Evolutionary conservation across 1,284 basidiomycete genomes (phyloP).

Genomic region (Apiotrichum siamense): DNA sequence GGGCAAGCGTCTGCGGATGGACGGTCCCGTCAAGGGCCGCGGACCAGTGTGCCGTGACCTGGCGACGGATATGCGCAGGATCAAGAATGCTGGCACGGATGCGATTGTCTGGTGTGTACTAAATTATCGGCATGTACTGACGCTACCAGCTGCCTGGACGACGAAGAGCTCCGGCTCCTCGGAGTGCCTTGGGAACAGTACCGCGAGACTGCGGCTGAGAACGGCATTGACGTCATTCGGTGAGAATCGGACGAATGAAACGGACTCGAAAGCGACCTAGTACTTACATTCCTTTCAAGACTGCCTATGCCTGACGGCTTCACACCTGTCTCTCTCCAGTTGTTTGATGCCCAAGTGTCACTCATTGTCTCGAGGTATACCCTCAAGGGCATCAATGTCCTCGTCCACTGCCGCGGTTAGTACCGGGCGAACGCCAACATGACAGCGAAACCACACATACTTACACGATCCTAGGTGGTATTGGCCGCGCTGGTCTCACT

Average conservation of each 20-base stretch:
- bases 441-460: neutral
- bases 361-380: conserved; percentile 69
- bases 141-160: conserved; percentile 65
- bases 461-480: conserved; percentile 52
- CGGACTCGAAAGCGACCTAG: neutral
- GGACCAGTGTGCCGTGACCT: conserved; percentile 80
- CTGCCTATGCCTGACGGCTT: conserved; percentile 89
- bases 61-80: conserved; percentile 66
- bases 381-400: conserved; percentile 63
- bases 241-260: conserved; percentile 26
- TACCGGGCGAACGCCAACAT: too few relatives aligned
- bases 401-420: conserved; percentile 83
- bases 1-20: conserved; percentile 89
- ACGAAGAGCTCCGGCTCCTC: conserved; percentile 74
- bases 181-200: conserved; percentile 81
- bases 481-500: conserved; percentile 86
- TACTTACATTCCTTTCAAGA: conserved; percentile 46
- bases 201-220: conserved; percentile 55
- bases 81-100: conserved; percentile 67
- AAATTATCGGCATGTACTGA: conserved; percentile 16
- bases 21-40: conserved; percentile 72
- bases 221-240: conserved; percentile 71
- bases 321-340: conserved; percentile 60
- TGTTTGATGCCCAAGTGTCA: conserved; percentile 66
- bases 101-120: conserved; percentile 68